Conservation (phyloP, 208 protist species). For the Acanthamoeba sp. region DNA sequence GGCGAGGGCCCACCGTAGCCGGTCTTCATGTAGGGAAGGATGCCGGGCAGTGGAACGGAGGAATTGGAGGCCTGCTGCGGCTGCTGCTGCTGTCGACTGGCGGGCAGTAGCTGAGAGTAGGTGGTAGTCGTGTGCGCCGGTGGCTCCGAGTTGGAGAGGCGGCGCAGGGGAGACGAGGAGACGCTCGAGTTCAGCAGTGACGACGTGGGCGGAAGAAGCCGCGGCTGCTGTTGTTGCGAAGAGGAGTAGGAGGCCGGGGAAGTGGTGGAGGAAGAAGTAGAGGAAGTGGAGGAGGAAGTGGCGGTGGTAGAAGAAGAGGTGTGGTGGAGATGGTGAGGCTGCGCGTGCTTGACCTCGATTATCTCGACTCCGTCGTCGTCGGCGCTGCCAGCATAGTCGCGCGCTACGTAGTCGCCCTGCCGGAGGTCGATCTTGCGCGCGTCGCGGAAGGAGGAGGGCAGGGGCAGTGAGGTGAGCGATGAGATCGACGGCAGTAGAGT, state of each 20-base stretch:
- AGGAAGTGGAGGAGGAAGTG: background rate
- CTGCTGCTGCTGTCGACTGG: background rate
- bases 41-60: conserved; percentile 1
- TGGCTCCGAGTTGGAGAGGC: background rate
- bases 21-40: conserved; percentile 45
- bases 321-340: background rate
- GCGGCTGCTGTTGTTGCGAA: background rate
- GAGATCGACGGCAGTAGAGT: conserved; percentile 53
- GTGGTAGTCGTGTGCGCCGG: background rate
- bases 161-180: background rate
- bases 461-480: conserved; percentile 44
- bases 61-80: background rate
- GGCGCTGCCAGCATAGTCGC: background rate
- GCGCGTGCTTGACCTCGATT: conserved; percentile 23
- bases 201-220: background rate
- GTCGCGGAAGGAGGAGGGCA: background rate
- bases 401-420: background rate
- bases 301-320: background rate
- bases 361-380: conserved; percentile 35
- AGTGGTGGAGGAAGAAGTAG: too few species aligned
- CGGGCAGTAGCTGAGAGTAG: background rate
- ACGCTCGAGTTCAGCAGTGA: background rate
- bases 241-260: background rate
- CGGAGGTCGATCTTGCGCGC: background rate
- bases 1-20: background rate